Percentiles rank a stretch among this genome's conserved stretches.
phyloP scores from a whole-genome alignment of 345 rosid species.

The Erucastrum elatum region DNA sequence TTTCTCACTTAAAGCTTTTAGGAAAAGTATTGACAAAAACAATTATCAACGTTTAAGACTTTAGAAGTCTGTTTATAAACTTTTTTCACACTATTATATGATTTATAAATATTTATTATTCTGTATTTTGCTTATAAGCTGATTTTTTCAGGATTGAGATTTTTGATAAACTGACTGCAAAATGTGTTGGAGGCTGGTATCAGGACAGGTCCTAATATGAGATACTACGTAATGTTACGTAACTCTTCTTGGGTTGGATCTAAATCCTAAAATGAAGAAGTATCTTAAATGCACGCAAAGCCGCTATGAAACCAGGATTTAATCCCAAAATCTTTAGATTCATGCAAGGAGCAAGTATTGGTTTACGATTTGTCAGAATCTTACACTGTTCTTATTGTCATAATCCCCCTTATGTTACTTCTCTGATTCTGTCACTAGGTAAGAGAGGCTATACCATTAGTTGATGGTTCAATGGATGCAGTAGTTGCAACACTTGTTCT shows the following conservation, averaged over 20 bases:
- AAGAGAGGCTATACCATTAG: slow-evolving; percentile 75
- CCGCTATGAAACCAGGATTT: slow-evolving; percentile 69
- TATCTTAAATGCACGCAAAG: slow-evolving; percentile 43
- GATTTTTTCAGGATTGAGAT: background rate
- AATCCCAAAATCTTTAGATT: slow-evolving; percentile 53
- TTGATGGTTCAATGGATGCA: slow-evolving; percentile 72
- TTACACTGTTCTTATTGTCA: too few relatives aligned
- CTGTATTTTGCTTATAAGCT: background rate
- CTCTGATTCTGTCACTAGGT: slow-evolving; percentile 49
- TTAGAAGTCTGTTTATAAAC: too few relatives aligned
- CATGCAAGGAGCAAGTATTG: slow-evolving; percentile 56
- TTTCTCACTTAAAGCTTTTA: too few relatives aligned
- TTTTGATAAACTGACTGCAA: too few relatives aligned
- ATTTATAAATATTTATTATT: too few relatives aligned
- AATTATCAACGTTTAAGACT: too few relatives aligned
- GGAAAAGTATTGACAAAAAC: too few relatives aligned
- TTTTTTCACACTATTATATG: too few relatives aligned
- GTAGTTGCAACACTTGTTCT: slow-evolving; percentile 79
- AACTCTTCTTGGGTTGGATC: slow-evolving; percentile 68
- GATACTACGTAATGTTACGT: slow-evolving; percentile 50
- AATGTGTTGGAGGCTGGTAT: slow-evolving; percentile 43
- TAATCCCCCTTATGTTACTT: background rate
- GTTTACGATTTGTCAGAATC: background rate
- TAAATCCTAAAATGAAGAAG: slow-evolving; percentile 63
- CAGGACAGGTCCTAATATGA: slow-evolving; percentile 82